Percentiles rank a stretch among this genome's conserved stretches.
phyloP scores from a whole-genome alignment of 106 monocot species.

The Dioscorea alata region DNA sequence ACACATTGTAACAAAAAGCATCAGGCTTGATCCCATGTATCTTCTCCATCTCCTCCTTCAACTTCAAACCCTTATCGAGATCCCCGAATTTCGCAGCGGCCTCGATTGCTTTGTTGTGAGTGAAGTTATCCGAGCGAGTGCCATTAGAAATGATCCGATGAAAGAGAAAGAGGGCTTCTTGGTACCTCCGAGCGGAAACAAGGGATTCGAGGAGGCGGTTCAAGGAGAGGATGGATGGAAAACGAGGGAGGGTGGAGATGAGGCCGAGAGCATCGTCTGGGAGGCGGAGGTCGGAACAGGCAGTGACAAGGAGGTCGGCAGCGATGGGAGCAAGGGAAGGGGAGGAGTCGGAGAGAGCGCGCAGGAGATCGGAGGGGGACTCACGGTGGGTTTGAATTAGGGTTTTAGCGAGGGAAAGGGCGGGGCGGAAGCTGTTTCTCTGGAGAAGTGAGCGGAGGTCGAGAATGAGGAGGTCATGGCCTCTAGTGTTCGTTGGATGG shows the following conservation, averaged over 20 bases:
- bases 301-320: slow-evolving; percentile 16
- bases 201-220: slow-evolving; percentile 44
- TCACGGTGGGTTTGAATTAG: too few species aligned
- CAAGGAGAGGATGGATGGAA: slow-evolving; percentile 14
- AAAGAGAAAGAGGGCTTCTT: slow-evolving; percentile 29
- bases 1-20: slow-evolving; percentile 56
- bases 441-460: too few species aligned
- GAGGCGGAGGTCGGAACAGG: slow-evolving; percentile 18
- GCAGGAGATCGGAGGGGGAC: slow-evolving; percentile 19
- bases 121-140: slow-evolving; percentile 28
- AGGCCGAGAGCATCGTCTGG: slow-evolving; percentile 20
- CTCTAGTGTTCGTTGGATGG: too few species aligned
- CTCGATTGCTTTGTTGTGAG: slow-evolving; percentile 57
- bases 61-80: slow-evolving; percentile 24
- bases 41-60: slow-evolving; percentile 22
- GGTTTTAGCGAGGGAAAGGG: too few species aligned
- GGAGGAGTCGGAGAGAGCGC: slow-evolving; percentile 12
- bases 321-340: slow-evolving; percentile 6
- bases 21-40: slow-evolving; percentile 8
- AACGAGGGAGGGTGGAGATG: slow-evolving; percentile 8
- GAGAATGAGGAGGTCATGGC: too few species aligned
- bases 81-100: slow-evolving; percentile 31
- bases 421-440: too few species aligned
- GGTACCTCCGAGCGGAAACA: slow-evolving; percentile 29
- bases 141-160: slow-evolving; percentile 13